Conservation (phyloP, 192 early-diverging fungal species). For the Linnemannia hyalina region DNA sequence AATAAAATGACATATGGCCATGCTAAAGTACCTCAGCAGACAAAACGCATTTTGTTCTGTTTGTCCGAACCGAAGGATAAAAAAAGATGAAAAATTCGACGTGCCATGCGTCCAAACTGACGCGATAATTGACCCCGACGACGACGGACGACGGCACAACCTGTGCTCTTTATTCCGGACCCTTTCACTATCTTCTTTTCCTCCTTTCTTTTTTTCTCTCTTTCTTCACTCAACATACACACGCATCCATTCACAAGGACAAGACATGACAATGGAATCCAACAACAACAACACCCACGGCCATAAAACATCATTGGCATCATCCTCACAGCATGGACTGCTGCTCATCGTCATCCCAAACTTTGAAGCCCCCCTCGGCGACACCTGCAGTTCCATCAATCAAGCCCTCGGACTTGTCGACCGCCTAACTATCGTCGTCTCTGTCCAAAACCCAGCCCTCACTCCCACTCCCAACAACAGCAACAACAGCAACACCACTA, state of each 20-base stretch:
- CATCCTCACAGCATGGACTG: constrained; percentile 30
- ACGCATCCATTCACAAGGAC: neutral
- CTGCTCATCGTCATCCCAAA: constrained; percentile 24
- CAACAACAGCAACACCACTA: neutral
- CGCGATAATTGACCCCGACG: neutral
- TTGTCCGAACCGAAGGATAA: constrained; percentile 1
- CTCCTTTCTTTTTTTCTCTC: neutral
- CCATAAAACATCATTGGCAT: neutral
- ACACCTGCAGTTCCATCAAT: constrained; percentile 45
- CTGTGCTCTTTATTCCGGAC: neutral
- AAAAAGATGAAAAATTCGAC: neutral
- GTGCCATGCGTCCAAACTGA: neutral
- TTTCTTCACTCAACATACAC: neutral
- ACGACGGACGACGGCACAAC: no score
- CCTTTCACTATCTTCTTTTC: neutral
- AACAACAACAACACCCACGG: neutral
- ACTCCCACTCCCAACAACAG: neutral
- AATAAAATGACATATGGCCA: no score
- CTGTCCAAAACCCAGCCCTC: neutral
- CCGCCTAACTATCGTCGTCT: constrained; percentile 38
- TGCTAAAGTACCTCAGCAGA: no score
- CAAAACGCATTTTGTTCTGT: neutral
- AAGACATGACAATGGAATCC: constrained; percentile 13
- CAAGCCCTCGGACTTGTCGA: constrained; percentile 26
- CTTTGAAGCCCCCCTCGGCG: constrained; percentile 30